Base-by-base conservation (phyloP, 176 grass and related monocot genomes). In the barley (Hordeum vulgare) region DNA sequence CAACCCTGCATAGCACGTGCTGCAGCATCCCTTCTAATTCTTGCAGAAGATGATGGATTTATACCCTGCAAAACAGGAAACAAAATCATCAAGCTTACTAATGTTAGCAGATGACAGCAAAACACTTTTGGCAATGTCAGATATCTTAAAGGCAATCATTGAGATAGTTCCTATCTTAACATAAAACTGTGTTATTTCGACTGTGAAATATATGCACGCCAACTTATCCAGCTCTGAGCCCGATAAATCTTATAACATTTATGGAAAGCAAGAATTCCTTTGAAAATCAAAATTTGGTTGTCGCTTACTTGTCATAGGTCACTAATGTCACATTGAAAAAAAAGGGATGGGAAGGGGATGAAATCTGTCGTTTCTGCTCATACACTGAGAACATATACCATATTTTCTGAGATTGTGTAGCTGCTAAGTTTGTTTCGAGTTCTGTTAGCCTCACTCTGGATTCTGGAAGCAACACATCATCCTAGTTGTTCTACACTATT, bases 1-100 rank as follows among this genome's bases (percentile, higher is more conserved):
- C 93, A 99, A 72, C 93, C 91, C 69, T 92, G 91, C 97, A 99
- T 99, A 79, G 97, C 97, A 53, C 93, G 88, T 1, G 88, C 84
- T 61, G 93, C 97, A 84, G 93, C 89, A 86, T 96, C 93, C 74
- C 97, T 90, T 87, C 97, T 94, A 53, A 91, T 85, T 85, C 97
- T 99, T 21, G 88, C 90, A 36, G 93, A 96, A 77, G 89, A 92
- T 76, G 89, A 90, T 57, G 83, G 53, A 83, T 96, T 92, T 70
- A 73, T 61, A 36, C 13, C 71, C 93, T 92, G 83, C 33, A 83
- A 79, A 77, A 65, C 28, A 60, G 9, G 39, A 35, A 79, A 64
- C 5, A 35, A 79, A 66, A 41, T 74, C 12, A 23, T 86, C 47
- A 20, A 39, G 61, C 29, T 31, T 86, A 74, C 15, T 60, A 67